Evolutionary conservation across 768 basidiomycete species (phyloP), one percentile per base, ranked within the genome.

Genomic region (Guyanaporus albipodus): DNA sequence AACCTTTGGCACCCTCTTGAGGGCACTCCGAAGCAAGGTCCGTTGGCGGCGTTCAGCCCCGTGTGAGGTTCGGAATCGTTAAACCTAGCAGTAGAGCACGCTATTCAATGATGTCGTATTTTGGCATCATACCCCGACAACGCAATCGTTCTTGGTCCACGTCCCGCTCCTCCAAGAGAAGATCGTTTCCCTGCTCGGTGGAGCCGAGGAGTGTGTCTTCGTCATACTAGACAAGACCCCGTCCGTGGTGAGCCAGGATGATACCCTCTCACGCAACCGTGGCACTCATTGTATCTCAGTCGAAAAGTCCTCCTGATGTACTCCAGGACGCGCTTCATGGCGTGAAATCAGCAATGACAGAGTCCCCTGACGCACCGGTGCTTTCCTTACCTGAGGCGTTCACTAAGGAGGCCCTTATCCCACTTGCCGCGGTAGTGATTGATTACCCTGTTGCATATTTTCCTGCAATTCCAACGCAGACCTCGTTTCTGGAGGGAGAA

Each of bases 381-480:
- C 52, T 67, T 43, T 58, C 63, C 38, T 52, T 76, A 23, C 57
- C 68, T 10, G 45, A 52, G 33, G 44, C 43, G 21, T 54, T 69
- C 12, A 39, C 66, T 5, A 50, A 61, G 39, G 56, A 48, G 19
- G 56, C 45, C 9, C 61, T 69, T 2, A 64, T 85, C 33, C 76
- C 83, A 12, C 67, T 85, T 5, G 79, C 83, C 4, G 83, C 73
- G 1, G 49, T 81, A 8, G 59, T 85, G 21, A 73, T 85, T 27
- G 82, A 82, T 48, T 85, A 85, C 54, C 77, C 78, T 8, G 73
- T 83, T 8, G 73, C 71, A n/a, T 76, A 74, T 39, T 71, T 74
- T 19, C 82, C 82, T 40, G 57, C 74, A 24, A 73, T 72, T 24
- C 38, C 59, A 5, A 51, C 52, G 0, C 62, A 68, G 42, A 58